Evolutionary conservation across 805 yeast species (phyloP), one percentile per base, ranked within the genome.

Genomic region (Kregervanrija delftensis): DNA sequence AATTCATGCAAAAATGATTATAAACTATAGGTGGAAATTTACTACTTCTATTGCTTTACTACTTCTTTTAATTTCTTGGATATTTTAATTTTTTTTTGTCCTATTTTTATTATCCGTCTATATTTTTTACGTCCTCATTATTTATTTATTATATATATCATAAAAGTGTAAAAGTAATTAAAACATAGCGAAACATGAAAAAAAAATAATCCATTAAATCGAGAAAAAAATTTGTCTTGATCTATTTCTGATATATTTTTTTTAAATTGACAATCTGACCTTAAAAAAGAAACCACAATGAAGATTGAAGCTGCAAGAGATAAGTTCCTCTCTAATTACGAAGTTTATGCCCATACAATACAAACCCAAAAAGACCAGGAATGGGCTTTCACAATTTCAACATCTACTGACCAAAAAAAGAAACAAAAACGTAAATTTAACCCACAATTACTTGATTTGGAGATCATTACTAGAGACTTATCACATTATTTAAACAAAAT

Each of bases 241-340:
- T 22, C 8, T 22, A 4, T 22, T 22, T 22, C 28, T 22, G 8
- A 22, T 22, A 6, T 22, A 5, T 22, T 22, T 22, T 22, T 22
- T 22, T n/a, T n/a, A n/a, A 22, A 22, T 22, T 6, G 8, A 22
- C 5, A 6, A 5, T 22, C 28, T 8, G 6, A 22, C 8, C 28
- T 22, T 22, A 6, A 22, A 22, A 10, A 31, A 15, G 1, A 31
- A 36, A 14, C 8, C 10, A 14, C 11, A 30, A 51, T 56, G 58
- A 48, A 78, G 69, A 64, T 80, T 38, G 69, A 73, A 42, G 68
- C 63, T 22, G 64, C 69, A 35, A 63, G 88, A 46, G 83, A 79
- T 38, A 72, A 74, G 45, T 69, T 84, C 46, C 65, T 85, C 33
- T 75, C 87, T 38, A 80, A 84, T 58, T 75, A 64, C 49, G 93